Conservation (phyloP, 2,329 filamentous ascomycete species). For the Raffaelea deltoideospora region DNA sequence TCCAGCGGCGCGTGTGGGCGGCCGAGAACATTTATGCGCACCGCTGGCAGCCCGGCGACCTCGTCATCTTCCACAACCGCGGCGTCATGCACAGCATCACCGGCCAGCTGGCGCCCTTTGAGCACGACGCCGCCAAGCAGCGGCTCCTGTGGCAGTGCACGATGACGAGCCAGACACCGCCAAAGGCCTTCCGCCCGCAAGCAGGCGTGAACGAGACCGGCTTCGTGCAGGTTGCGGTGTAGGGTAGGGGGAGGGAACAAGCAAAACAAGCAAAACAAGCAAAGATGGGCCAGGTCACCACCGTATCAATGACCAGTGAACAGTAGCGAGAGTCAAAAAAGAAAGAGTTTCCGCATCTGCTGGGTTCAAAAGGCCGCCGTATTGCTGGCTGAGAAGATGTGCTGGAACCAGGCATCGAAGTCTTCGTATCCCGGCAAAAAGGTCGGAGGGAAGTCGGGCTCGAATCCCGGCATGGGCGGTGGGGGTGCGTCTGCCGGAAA, state of each 20-base stretch:
- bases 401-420: conserved; percentile 11
- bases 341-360: no score
- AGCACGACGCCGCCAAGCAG: neutral
- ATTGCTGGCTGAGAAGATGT: conserved; percentile 5
- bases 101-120: conserved; percentile 43
- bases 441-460: neutral
- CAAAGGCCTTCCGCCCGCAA: conserved; percentile 5
- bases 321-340: neutral
- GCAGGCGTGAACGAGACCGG: conserved; percentile 7
- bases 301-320: neutral
- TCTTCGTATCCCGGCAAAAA: conserved; percentile 5
- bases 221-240: no score
- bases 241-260: neutral
- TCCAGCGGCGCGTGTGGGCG: conserved; percentile 12
- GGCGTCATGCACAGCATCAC: conserved; percentile 63
- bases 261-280: neutral
- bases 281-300: neutral
- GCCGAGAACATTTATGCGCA: conserved; percentile 55
- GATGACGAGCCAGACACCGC: neutral
- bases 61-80: conserved; percentile 67
- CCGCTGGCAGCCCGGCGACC: conserved; percentile 61
- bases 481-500: no score
- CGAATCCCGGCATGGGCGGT: neutral
- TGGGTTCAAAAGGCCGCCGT: conserved; percentile 3
- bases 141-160: neutral